Evolutionary conservation across 1,139 yeast genomes (phyloP).

Genomic region (Groenewaldozyma auringiensis): DNA sequence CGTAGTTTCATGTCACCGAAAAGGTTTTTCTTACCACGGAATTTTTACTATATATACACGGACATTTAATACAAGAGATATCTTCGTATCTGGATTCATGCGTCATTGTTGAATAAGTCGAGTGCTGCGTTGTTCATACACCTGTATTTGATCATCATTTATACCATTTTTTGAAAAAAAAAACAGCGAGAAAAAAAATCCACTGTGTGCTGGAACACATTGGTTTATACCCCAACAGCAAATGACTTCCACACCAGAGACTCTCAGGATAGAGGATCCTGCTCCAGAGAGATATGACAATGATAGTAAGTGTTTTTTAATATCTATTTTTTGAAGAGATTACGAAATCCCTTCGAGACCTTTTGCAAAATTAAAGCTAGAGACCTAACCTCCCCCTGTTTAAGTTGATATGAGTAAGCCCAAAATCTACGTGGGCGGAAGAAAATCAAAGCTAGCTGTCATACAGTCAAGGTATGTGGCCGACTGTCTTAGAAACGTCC

Average conservation of each 20-base stretch:
- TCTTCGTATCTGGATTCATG: too few relatives aligned
- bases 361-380: neutral
- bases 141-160: neutral
- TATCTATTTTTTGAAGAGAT: too few relatives aligned
- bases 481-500: constrained; percentile 46
- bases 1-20: too few relatives aligned
- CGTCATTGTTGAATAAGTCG: too few relatives aligned
- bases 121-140: too few relatives aligned
- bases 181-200: neutral
- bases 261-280: constrained; percentile 3
- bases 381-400: neutral
- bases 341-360: too few relatives aligned
- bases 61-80: too few relatives aligned
- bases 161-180: neutral
- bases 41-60: too few relatives aligned
- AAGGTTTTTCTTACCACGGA: too few relatives aligned
- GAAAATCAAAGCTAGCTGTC: constrained; percentile 82
- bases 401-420: constrained; percentile 15
- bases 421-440: constrained; percentile 60
- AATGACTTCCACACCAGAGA: constrained; percentile 2
- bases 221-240: neutral
- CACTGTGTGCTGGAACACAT: too few relatives aligned
- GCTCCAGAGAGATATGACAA: constrained; percentile 15
- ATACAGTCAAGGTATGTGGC: constrained; percentile 75
- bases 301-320: constrained; percentile 12